Base-by-base conservation (phyloP, 768 basidiomycete species). In the Rhodosporidiobolus sp. region DNA sequence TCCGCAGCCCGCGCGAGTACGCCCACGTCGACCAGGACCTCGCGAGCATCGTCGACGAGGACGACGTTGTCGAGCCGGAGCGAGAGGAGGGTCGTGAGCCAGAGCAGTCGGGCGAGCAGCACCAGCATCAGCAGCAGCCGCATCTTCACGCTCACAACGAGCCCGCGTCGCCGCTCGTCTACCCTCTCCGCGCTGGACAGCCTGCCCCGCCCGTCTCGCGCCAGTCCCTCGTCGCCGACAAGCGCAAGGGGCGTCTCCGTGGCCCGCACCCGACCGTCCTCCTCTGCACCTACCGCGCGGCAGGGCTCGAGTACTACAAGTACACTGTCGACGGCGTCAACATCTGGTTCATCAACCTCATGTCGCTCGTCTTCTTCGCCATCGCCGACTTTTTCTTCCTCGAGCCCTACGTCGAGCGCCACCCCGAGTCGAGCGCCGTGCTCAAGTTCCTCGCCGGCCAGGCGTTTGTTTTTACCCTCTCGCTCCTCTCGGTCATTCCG, bases 311-410 rank as follows among this genome's bases (percentile, higher is more conserved):
- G 80, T 98, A 96, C 83, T 97, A 91, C 89, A 99, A 99, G 85
- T 99, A 99, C 80, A 99, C 96, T 10, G 86, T 99, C 61, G 93
- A 96, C 28, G 96, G 96, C 26, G 94, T 98, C 76, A 99, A 99
- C 85, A 97, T 99, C 80, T 82, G 98, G 70, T 98, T 99, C 82
- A 87, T 99, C 83, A 96, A 98, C 82, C 89, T 98, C 70, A 79
- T 98, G 46, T 90, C 93, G 4, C 81, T 97, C 66, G 93, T 98
- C 19, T 93, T 96, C 83, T 92, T 98, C 83, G 93, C 91, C 81
- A 95, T 98, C 79, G 94, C 94, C 81, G 93, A 90, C 16, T 75
- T 74, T 58, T 87, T 92, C 79, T 84, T 97, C 62, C 84, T 98
- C 32, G 84, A 90, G 32, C 89, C 88, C 0, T 80, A 88, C 67